Conservation (phyloP, 495 filamentous ascomycete genomes). For the Chlorociboria aeruginascens region DNA sequence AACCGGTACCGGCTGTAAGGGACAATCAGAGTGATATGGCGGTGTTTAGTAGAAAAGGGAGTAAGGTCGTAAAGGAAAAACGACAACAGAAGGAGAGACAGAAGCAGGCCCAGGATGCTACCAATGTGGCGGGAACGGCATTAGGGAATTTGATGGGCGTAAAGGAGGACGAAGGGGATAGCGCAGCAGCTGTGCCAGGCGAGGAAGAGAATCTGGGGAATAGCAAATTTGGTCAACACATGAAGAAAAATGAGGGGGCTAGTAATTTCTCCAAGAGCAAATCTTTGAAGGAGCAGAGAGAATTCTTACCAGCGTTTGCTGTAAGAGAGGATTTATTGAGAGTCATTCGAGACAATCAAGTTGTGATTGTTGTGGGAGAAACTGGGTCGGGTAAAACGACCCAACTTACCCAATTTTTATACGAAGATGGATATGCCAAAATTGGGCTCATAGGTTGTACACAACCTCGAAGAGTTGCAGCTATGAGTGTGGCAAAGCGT, state of each 20-base stretch:
- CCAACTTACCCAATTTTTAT: constrained; percentile 88
- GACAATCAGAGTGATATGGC: constrained; percentile 99
- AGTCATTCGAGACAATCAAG: constrained; percentile 94
- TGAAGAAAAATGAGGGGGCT: constrained; percentile 82
- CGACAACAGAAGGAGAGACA: constrained; percentile 88
- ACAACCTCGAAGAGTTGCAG: constrained; percentile 87
- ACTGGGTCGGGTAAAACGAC: constrained; percentile 96
- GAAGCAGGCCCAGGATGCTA: constrained; percentile 91
- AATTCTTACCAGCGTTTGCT: constrained; percentile 92
- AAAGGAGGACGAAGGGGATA: constrained; percentile 89
- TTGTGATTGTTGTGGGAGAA: constrained; percentile 91
- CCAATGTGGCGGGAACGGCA: constrained; percentile 82
- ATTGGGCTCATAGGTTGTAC: constrained; percentile 88
- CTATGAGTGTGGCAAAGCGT: constrained; percentile 98
- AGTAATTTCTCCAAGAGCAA: constrained; percentile 92
- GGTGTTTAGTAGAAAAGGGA: constrained; percentile 93
- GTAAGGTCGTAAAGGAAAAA: constrained; percentile 81
- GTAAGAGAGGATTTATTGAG: constrained; percentile 91
- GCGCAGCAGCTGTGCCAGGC: constrained; percentile 60
- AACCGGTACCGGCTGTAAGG: constrained; percentile 83
- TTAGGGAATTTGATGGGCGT: constrained; percentile 91
- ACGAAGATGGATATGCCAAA: constrained; percentile 86
- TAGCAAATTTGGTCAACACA: constrained; percentile 81
- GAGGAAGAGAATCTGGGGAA: constrained; percentile 54
- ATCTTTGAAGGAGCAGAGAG: constrained; percentile 78